A percentile compares a stretch with the other conserved stretches of the same genome.
Evolutionary conservation across 768 basidiomycete genomes (phyloP).

Genomic region (Cantharellus anzutake): DNA sequence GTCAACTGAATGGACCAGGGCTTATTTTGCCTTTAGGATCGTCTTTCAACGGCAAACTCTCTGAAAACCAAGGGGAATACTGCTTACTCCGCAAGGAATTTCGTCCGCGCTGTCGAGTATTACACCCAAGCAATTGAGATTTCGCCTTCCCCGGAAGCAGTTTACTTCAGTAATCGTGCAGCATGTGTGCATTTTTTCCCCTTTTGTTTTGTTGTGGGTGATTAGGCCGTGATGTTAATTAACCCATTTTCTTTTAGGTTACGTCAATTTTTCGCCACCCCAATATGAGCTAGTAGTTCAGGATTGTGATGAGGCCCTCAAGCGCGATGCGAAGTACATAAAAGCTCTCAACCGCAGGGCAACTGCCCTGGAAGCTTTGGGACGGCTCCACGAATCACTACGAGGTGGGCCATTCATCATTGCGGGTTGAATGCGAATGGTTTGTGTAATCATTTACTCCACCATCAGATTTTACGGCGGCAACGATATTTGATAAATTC

Average conservation of each 20-base stretch:
- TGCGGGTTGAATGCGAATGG: neutral
- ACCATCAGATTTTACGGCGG: constrained; percentile 75
- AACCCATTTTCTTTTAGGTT: constrained; percentile 30
- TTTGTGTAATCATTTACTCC: constrained; percentile 1
- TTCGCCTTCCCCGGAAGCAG: constrained; percentile 44
- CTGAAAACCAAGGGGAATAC: constrained; percentile 27
- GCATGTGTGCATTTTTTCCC: constrained; percentile 43
- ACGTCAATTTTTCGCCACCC: constrained; percentile 78
- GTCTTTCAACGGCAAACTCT: constrained; percentile 31
- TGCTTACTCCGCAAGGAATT: constrained; percentile 23
- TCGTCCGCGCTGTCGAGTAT: constrained; percentile 20
- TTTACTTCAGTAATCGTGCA: constrained; percentile 93
- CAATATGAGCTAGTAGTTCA: constrained; percentile 62
- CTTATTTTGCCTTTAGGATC: constrained; percentile 1
- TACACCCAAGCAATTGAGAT: constrained; percentile 30
- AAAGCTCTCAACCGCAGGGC: constrained; percentile 85
- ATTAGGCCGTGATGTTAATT: neutral
- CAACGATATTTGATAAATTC: constrained; percentile 88
- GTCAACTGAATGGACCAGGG: neutral
- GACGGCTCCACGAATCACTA: constrained; percentile 53
- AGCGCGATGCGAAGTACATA: constrained; percentile 66
- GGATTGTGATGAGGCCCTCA: constrained; percentile 81
- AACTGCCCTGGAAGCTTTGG: constrained; percentile 61
- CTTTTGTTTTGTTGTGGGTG: neutral
- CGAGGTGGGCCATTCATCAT: constrained; percentile 34